Evolutionary conservation across 805 yeast species (phyloP), one percentile per base, ranked within the genome.

Genomic region (Ogataea naganishii): DNA sequence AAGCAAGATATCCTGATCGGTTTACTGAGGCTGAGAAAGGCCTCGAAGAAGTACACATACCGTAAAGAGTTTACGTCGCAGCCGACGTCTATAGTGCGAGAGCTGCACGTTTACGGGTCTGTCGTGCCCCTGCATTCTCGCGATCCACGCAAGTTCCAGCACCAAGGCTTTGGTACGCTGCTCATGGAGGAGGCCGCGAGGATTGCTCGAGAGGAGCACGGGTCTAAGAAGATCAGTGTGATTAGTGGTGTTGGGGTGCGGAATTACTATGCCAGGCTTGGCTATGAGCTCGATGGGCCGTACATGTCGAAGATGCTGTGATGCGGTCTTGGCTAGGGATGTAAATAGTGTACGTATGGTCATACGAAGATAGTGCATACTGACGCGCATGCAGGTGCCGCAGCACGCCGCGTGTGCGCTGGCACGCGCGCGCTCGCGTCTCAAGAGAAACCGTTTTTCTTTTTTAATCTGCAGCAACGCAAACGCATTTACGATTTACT

Each of bases 141-240:
- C 43, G 98, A 92, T 58, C 98, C 98, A 26, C 72, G 95, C 49
- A 92, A 92, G 57, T 92, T 92, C 65, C 98, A 92, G 62, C 98
- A 92, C 63, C 98, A 92, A 65, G 98, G 98, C 14, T 92, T 89
- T 53, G 98, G 98, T 39, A 89, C 98, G 5, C 65, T 92, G 46
- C 60, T 92, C 30, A 92, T 92, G 98, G 97, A 92, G 57, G 98
- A 92, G 57, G 98, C 98, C 3, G 97, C 85, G 47, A 71, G 96
- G 41, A 92, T 92, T 36, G 92, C 98, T 1, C 69, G 76, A 30
- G 96, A 86, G 47, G 98, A 92, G 53, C 98, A 92, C 53, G 95
- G 96, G 0, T 80, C 95, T 4, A 64, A 68, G 30, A 92, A 92
- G 61, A 80, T 92, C 21, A 76, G 94, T 52, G 98, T 92, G 32